Conservation (phyloP, 176 grass and related monocot species). For the Microstegium vimineum region DNA sequence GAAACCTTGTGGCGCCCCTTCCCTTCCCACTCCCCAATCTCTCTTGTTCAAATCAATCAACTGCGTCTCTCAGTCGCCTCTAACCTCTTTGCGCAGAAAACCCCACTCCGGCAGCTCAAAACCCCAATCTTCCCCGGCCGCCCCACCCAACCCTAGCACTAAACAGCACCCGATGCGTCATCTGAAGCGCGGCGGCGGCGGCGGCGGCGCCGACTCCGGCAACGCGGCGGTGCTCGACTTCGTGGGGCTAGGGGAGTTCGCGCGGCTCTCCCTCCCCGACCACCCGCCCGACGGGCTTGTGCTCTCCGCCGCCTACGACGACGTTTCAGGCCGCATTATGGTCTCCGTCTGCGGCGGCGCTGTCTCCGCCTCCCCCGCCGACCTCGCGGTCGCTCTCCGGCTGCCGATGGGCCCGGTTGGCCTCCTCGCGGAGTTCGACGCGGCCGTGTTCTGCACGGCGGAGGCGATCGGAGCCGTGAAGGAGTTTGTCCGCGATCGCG, state of each 20-base stretch:
- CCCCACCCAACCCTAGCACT: constrained; percentile 21
- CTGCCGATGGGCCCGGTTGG: background rate
- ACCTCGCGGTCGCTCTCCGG: constrained; percentile 22
- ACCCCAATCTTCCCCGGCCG: background rate
- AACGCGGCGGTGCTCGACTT: background rate
- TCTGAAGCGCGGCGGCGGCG: background rate
- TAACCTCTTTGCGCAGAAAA: constrained; percentile 18
- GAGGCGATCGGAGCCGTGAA: constrained; percentile 39
- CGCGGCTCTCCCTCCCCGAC: constrained; percentile 8
- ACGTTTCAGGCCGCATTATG: background rate
- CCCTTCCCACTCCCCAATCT: background rate
- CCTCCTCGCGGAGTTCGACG: background rate
- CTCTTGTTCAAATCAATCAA: constrained; percentile 40
- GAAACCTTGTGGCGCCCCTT: background rate
- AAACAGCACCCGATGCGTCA: background rate
- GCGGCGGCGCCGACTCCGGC: background rate
- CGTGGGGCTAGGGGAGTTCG: constrained; percentile 21
- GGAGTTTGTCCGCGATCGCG: constrained; percentile 20
- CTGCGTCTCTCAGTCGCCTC: background rate
- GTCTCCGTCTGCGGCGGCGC: background rate
- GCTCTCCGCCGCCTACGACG: constrained; percentile 12
- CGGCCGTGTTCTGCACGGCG: background rate
- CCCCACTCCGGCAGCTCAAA: constrained; percentile 16
- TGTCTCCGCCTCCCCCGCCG: background rate
- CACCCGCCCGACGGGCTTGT: background rate